Conservation (phyloP, 108 stramenopile species). For the Cyclotella atomus region DNA sequence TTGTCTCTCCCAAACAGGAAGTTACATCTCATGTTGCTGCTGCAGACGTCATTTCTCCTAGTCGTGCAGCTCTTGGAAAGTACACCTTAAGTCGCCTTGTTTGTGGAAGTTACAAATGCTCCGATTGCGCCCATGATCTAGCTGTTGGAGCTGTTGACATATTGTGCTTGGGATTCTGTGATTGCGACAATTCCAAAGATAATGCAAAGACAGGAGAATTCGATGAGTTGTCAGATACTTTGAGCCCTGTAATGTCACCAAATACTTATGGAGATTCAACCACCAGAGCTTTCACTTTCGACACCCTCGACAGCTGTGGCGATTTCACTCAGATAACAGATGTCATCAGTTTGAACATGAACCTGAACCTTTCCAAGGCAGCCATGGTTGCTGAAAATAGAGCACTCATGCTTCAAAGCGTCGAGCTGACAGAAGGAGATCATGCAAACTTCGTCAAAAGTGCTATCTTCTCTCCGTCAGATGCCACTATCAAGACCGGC, state of each 20-base stretch:
- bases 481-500: not conserved
- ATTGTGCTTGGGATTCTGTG: not conserved
- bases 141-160: conserved; percentile 7
- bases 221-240: not conserved
- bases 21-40: not conserved
- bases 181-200: not conserved
- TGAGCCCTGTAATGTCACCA: not conserved
- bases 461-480: too few species aligned
- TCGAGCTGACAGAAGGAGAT: conserved; percentile 8
- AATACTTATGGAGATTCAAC: not conserved
- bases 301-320: not conserved
- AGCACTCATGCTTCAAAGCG: not conserved
- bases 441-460: not conserved
- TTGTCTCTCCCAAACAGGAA: not conserved
- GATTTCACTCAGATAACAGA: not conserved
- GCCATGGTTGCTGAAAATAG: not conserved
- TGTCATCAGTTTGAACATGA: not conserved
- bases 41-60: not conserved
- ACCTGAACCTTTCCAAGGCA: not conserved
- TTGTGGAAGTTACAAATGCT: conserved; percentile 7
- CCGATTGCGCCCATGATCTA: conserved; percentile 8
- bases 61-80: not conserved
- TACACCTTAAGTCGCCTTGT: conserved; percentile 3
- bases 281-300: conserved; percentile 1
- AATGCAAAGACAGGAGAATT: not conserved